phyloP scores from a whole-genome alignment of 1,284 basidiomycete species.

The Serendipita sp. region DNA sequence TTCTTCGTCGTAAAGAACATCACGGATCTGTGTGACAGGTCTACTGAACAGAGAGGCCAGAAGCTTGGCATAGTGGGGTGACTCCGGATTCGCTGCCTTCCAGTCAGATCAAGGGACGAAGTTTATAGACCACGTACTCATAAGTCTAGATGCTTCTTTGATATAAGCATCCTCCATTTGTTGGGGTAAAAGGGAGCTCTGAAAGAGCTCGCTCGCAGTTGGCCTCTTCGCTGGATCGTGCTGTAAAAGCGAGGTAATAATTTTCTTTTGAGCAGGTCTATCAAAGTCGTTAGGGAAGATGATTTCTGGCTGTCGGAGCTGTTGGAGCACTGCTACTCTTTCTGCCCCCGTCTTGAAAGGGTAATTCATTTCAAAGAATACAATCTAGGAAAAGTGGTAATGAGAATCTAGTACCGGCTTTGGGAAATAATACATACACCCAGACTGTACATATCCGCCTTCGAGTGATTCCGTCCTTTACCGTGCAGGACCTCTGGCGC shows the following conservation, averaged over 20 bases:
- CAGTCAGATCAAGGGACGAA: conserved; percentile 10
- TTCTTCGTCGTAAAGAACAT: conserved; percentile 69
- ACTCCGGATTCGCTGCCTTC: conserved; percentile 49
- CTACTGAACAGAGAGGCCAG: conserved; percentile 59
- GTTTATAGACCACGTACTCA: conserved; percentile 37
- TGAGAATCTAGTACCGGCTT: neutral
- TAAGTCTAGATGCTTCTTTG: conserved; percentile 62
- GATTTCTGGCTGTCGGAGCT: conserved; percentile 57
- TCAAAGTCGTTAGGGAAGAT: conserved; percentile 70
- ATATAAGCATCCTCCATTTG: conserved; percentile 75
- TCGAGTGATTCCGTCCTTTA: conserved; percentile 50
- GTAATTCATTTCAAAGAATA: conserved; percentile 97
- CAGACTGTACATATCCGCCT: conserved; percentile 92
- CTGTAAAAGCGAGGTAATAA: conserved; percentile 70
- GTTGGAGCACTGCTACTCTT: conserved; percentile 69
- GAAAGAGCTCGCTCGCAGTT: conserved; percentile 70
- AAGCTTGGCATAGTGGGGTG: conserved; percentile 56
- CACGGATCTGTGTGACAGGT: conserved; percentile 48
- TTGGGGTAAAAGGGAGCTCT: conserved; percentile 62
- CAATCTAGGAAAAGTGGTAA: conserved; percentile 41
- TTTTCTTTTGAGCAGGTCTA: conserved; percentile 52
- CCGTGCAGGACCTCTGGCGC: conserved; percentile 61
- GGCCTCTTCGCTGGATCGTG: conserved; percentile 77
- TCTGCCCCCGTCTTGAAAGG: conserved; percentile 77
- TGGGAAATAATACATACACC: conserved; percentile 37